These are phyloP conservation scores for Aegilops umbellulata DNA, from an alignment of 176 grass and related monocot genomes.

Conservation along the genomic window DNA sequence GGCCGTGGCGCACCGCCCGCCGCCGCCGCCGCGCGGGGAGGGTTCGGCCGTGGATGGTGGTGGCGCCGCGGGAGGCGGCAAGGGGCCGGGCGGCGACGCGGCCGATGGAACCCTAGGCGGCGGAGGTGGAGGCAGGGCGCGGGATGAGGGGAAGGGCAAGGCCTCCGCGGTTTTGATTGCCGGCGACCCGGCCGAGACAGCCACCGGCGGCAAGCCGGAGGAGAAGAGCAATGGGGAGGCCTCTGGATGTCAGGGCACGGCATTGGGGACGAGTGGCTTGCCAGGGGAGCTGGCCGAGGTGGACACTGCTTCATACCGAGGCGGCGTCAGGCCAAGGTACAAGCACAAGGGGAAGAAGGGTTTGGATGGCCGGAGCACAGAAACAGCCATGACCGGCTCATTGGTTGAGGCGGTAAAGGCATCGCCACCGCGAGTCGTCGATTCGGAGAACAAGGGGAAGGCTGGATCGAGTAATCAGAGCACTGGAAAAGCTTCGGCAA, in stretches of 20 bases:
- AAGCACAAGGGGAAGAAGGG: background rate
- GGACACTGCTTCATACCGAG: background rate
- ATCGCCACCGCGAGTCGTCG: background rate
- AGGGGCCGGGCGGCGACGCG: background rate
- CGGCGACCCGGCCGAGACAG: background rate
- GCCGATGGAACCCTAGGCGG: background rate
- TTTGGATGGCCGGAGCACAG: background rate
- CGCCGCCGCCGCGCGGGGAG: background rate
- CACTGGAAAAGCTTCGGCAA: background rate
- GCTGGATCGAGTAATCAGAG: background rate
- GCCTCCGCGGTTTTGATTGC: background rate
- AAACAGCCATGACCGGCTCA: background rate
- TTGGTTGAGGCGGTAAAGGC: background rate
- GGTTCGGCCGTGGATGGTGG: background rate
- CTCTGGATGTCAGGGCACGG: background rate
- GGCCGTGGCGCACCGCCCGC: background rate
- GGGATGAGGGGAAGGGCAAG: background rate
- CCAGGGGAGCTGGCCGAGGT: background rate
- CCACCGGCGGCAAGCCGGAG: background rate
- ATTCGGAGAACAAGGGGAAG: background rate
- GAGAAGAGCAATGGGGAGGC: background rate
- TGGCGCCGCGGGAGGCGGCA: background rate
- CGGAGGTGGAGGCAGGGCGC: conserved; percentile 9
- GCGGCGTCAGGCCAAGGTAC: background rate
- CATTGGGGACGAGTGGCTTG: background rate